Percentiles rank a stretch among this genome's conserved stretches.
Conservation (phyloP, 768 basidiomycete species). For the Floccularia luteovirens region DNA sequence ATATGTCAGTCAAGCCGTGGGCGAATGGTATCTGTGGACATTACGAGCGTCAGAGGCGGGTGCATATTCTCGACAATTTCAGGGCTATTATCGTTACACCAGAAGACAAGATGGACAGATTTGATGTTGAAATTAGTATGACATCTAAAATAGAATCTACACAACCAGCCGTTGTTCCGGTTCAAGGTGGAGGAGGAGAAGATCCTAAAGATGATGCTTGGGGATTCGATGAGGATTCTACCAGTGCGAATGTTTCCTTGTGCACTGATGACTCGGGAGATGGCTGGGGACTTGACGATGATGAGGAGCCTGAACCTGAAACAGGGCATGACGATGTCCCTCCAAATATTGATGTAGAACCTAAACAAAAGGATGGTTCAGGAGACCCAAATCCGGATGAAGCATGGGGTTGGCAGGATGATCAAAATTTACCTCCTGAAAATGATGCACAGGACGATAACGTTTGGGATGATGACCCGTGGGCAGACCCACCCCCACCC, state of each 20-base stretch:
- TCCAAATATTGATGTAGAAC: too few species aligned
- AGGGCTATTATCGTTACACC: slow-evolving; percentile 44
- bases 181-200: slow-evolving; percentile 14
- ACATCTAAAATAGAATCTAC: slow-evolving; percentile 18
- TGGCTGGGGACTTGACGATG: slow-evolving; percentile 51
- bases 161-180: slow-evolving; percentile 19
- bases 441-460: slow-evolving; percentile 30
- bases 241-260: too few species aligned
- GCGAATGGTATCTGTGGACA: slow-evolving; percentile 57
- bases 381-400: slow-evolving; percentile 40
- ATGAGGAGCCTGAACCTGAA: slow-evolving; percentile 12
- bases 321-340: neutral
- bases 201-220: slow-evolving; percentile 18
- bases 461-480: slow-evolving; percentile 65
- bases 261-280: slow-evolving; percentile 27
- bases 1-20: slow-evolving; percentile 61
- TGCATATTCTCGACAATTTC: slow-evolving; percentile 55
- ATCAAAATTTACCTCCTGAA: slow-evolving; percentile 25
- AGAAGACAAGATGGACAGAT: slow-evolving; percentile 28
- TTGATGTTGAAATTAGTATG: slow-evolving; percentile 29
- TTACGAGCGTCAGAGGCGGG: slow-evolving; percentile 73
- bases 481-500: slow-evolving; percentile 40
- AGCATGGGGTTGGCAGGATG: slow-evolving; percentile 77
- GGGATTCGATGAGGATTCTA: slow-evolving; percentile 21
- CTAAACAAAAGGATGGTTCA: slow-evolving; percentile 9